Percentiles rank a stretch among this genome's conserved stretches.
Evolutionary conservation across 2,329 filamentous ascomycete genomes (phyloP).

Genomic region (Fusarium aywerte): DNA sequence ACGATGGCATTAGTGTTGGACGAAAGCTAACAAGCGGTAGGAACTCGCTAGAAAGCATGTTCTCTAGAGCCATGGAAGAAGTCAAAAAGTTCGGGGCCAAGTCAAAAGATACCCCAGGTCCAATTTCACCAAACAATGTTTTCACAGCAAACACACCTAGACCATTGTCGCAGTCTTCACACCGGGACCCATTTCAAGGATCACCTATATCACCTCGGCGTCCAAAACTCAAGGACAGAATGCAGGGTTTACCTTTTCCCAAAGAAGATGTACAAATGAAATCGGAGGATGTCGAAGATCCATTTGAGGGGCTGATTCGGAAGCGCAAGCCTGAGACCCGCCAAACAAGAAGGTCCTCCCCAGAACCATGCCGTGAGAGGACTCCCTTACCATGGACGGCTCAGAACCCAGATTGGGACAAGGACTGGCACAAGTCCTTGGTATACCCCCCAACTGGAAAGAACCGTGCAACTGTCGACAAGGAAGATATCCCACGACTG

Average conservation of each 20-base stretch:
- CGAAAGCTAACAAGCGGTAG: slow-evolving; percentile 28
- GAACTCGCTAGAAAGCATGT: slow-evolving; percentile 13
- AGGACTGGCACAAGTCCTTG: slow-evolving; percentile 67
- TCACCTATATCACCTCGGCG: slow-evolving; percentile 9
- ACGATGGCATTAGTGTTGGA: too few species aligned
- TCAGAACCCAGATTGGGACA: slow-evolving; percentile 62
- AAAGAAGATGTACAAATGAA: slow-evolving; percentile 2
- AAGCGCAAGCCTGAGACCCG: slow-evolving; percentile 37
- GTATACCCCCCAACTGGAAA: slow-evolving; percentile 69
- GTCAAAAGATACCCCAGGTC: not conserved
- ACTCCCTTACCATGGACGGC: slow-evolving; percentile 60
- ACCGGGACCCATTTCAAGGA: slow-evolving; percentile 19
- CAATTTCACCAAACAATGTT: not conserved
- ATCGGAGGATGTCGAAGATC: not conserved
- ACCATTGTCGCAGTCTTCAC: not conserved
- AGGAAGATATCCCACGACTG: slow-evolving; percentile 78
- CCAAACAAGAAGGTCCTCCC: slow-evolving; percentile 42
- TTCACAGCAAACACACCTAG: not conserved
- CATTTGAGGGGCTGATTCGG: slow-evolving; percentile 9
- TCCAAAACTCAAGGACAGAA: slow-evolving; percentile 45
- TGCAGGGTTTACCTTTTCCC: slow-evolving; percentile 23
- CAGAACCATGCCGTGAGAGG: slow-evolving; percentile 16
- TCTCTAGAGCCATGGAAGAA: slow-evolving; percentile 3
- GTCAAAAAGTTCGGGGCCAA: slow-evolving; percentile 1
- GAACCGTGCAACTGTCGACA: slow-evolving; percentile 73